Base-by-base conservation (phyloP, 2,329 filamentous ascomycete genomes). In the Aaosphaeria arxii region DNA sequence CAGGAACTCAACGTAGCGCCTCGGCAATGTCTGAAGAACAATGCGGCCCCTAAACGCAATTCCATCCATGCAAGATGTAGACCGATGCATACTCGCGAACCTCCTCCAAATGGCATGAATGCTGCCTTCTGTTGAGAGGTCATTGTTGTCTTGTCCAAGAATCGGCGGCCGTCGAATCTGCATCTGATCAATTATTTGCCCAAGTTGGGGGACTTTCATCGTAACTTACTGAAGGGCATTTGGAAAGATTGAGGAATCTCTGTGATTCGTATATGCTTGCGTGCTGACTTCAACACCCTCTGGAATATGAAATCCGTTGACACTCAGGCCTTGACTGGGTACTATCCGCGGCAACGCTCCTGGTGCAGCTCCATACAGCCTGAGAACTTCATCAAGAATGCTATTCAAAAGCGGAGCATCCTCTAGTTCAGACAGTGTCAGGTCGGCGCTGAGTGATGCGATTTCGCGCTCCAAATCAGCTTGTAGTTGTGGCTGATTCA, bases 311-410 rank as follows among this genome's bases (percentile, higher is more conserved):
- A 51, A 52, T n/a, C 46, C 49, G 35, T 50, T 48, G 9, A 55
- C 31, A 5, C 48, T 40, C 11, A 7, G 36, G 30, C 56, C 54
- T 6, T 39, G 42, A 5, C 7, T 3, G 7, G 56, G 54, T 11
- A 55, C 51, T 2, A 40, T 36, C 24, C 54, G 29, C 7, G 48
- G 50, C 7, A 58, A 42, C 9, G 5, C 7, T 7, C 39, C 44
- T 5, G 70, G 61, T 6, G 62, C 64, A 29, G 69, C 65, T 5
- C 70, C 65, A 40, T 69, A 72, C 9, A 72, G 40, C 11, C 71
- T 59, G 13, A 73, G 48, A 1, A 55, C 57, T 45, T 74, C 72
- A n/a, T 67, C 53, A 2, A 74, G 53, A 6, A 64, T 61, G 1
- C 62, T 59, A 40, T 61, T 57, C 31, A 72, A 30, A 40, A 65